Evolutionary conservation across 148 eudicot genomes (phyloP).

Genomic region (Vaccinium macrocarpon): DNA sequence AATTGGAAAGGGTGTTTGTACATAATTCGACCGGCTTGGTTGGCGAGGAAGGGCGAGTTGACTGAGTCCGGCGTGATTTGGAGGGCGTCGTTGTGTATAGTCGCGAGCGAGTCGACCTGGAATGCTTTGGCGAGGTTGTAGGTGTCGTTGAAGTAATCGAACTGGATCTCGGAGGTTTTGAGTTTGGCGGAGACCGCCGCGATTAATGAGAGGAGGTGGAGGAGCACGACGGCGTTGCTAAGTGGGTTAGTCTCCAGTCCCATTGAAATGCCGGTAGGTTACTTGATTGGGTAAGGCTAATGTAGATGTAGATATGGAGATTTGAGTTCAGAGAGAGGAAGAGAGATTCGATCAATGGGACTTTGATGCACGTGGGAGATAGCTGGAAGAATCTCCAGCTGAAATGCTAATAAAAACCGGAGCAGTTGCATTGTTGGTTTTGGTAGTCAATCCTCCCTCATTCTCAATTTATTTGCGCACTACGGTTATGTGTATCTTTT

Average conservation of each 20-base stretch:
- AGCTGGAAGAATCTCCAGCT: no score
- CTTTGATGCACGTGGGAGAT: no score
- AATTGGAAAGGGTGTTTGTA: constrained; percentile 31
- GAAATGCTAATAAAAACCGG: no score
- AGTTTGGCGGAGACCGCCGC: constrained; percentile 6
- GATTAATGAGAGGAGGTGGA: neutral
- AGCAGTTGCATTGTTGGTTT: no score
- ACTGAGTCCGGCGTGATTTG: constrained; percentile 72
- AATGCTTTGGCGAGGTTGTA: constrained; percentile 16
- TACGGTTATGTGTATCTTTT: no score
- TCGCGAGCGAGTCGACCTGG: constrained; percentile 30
- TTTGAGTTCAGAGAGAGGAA: neutral
- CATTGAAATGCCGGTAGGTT: neutral
- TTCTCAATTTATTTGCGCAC: no score
- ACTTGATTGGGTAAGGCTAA: neutral
- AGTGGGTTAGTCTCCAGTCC: neutral
- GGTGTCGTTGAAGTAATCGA: constrained; percentile 40
- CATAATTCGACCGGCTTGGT: constrained; percentile 52
- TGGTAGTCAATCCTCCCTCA: no score
- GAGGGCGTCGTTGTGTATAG: constrained; percentile 55
- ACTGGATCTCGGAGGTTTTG: constrained; percentile 1
- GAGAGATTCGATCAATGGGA: no score
- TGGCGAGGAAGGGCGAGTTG: constrained; percentile 21
- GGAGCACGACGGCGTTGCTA: constrained; percentile 7
- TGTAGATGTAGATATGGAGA: neutral